These are phyloP conservation scores for Corinectria fuckeliana DNA, from an alignment of 2,329 filamentous ascomycete genomes.

Conservation along the genomic window DNA sequence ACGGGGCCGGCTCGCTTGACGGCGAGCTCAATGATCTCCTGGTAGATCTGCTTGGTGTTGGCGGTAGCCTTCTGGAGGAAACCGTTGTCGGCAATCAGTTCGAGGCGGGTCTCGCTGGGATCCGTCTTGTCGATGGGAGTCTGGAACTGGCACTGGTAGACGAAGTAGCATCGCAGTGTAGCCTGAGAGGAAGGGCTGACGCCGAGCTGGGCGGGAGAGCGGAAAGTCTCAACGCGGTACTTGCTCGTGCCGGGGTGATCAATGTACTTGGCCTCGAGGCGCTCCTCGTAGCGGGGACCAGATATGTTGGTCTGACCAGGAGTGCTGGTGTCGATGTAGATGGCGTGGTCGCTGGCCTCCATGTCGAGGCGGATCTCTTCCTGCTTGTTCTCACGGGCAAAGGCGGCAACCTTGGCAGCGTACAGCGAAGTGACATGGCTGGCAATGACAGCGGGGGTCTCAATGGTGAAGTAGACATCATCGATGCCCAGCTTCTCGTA, in stretches of 20 bases:
- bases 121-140: constrained; percentile 73
- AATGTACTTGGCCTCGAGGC: constrained; percentile 94
- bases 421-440: constrained; percentile 96
- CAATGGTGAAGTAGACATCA: constrained; percentile 96
- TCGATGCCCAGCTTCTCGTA: constrained; percentile 98
- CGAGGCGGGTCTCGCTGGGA: constrained; percentile 83
- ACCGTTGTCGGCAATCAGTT: constrained; percentile 89
- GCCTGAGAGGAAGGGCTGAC: constrained; percentile 72
- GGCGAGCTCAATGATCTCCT: constrained; percentile 87
- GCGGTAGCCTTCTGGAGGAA: constrained; percentile 95
- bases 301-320: constrained; percentile 78
- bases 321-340: constrained; percentile 97
- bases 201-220: constrained; percentile 83
- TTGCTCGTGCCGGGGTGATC: constrained; percentile 76
- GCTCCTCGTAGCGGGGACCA: constrained; percentile 91
- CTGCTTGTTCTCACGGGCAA: constrained; percentile 89
- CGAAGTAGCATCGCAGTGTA: constrained; percentile 95
- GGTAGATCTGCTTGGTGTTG: constrained; percentile 96
- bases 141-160: constrained; percentile 94
- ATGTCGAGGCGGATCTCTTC: constrained; percentile 96
- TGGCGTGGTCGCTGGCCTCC: constrained; percentile 92
- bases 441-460: constrained; percentile 84
- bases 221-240: constrained; percentile 97
- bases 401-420: constrained; percentile 94
- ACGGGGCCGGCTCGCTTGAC: constrained; percentile 89